These are phyloP conservation scores for Bimuria novae-zelandiae DNA, from an alignment of 2,329 filamentous ascomycete genomes.

Conservation along the genomic window DNA sequence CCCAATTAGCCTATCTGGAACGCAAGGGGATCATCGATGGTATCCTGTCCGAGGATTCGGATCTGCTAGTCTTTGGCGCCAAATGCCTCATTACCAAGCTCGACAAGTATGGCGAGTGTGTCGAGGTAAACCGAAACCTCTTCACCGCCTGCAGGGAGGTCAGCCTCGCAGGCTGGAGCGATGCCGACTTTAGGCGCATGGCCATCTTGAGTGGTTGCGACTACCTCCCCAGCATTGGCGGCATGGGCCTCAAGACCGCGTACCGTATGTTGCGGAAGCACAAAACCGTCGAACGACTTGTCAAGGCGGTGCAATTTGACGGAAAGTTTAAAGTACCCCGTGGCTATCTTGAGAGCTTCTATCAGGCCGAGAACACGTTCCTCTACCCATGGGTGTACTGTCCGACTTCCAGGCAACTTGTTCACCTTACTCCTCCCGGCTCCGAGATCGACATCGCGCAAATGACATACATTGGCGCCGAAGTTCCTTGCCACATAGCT, in stretches of 20 bases:
- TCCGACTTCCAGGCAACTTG: constrained; percentile 69
- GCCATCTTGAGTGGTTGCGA: constrained; percentile 96
- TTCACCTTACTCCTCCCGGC: constrained; percentile 73
- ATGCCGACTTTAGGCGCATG: constrained; percentile 90
- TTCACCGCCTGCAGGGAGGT: constrained; percentile 89
- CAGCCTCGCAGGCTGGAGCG: constrained; percentile 88
- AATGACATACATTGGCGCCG: constrained; percentile 80
- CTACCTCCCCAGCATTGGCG: constrained; percentile 83
- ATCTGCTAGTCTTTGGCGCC: constrained; percentile 92
- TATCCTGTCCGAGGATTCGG: constrained; percentile 95
- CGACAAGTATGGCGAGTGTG: constrained; percentile 88
- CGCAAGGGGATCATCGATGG: constrained; percentile 80
- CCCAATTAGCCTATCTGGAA: constrained; percentile 95
- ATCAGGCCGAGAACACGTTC: constrained; percentile 89
- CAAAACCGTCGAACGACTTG: constrained; percentile 80
- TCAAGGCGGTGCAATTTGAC: constrained; percentile 86
- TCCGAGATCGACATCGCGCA: constrained; percentile 67
- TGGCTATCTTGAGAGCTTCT: constrained; percentile 80
- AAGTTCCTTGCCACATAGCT: constrained; percentile 71
- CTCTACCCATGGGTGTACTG: constrained; percentile 95
- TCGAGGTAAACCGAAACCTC: constrained; percentile 87
- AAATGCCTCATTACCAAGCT: constrained; percentile 90
- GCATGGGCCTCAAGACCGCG: constrained; percentile 90
- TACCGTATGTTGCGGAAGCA: constrained; percentile 89
- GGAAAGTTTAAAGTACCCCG: constrained; percentile 80